Conservation (phyloP, 768 basidiomycete genomes). For the Kwoniella sp. region DNA sequence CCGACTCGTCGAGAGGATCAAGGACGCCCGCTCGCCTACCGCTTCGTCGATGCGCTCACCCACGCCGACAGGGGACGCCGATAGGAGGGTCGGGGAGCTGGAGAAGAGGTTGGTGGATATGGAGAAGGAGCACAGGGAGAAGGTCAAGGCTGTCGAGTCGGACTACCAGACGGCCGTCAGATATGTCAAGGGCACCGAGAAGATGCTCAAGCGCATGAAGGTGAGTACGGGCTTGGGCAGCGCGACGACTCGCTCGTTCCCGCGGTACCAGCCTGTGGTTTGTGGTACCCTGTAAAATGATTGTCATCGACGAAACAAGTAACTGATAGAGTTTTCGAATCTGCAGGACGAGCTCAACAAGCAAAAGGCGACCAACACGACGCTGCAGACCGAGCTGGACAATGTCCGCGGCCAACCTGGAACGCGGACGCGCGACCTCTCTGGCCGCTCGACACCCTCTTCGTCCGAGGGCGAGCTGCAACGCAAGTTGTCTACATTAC, state of each 20-base stretch:
- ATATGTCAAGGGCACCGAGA: conserved; percentile 98
- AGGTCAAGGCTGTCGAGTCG: conserved; percentile 85
- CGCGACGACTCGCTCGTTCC: no score
- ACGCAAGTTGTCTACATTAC: conserved; percentile 40
- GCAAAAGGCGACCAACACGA: conserved; percentile 78
- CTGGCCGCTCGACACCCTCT: conserved; percentile 51
- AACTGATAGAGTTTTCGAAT: conserved; percentile 20
- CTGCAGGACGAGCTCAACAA: conserved; percentile 70
- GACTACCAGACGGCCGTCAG: conserved; percentile 96
- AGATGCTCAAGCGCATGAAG: conserved; percentile 95
- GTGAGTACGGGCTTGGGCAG: no score
- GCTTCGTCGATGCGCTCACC: conserved; percentile 53
- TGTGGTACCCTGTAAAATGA: neutral
- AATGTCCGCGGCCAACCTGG: conserved; percentile 65
- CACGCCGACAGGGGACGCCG: conserved; percentile 51
- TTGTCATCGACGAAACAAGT: no score
- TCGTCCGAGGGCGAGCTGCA: conserved; percentile 29
- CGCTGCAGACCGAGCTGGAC: conserved; percentile 84
- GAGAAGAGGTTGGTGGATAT: conserved; percentile 78
- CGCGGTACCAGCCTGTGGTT: no score
- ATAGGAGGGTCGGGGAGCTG: conserved; percentile 65
- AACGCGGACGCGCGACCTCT: conserved; percentile 55
- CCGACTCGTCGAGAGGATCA: conserved; percentile 68
- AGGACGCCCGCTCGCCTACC: conserved; percentile 65
- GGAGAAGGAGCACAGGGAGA: conserved; percentile 73